phyloP scores from a whole-genome alignment of 345 rosid genomes.

The Melastoma malabathricum region DNA sequence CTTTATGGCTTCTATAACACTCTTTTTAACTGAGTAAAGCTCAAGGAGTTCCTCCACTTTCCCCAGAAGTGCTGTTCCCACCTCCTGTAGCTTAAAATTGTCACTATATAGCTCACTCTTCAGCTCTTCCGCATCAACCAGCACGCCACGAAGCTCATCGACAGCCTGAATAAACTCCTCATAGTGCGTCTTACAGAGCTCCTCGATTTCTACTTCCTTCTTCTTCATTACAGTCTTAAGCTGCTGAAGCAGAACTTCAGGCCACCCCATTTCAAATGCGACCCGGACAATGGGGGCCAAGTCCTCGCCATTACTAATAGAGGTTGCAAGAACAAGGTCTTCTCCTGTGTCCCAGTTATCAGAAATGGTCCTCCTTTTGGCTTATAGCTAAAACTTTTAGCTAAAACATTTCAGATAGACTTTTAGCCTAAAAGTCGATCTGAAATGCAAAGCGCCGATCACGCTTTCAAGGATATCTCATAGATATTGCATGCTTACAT shows the following conservation, averaged over 20 bases:
- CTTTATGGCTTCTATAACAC: constrained; percentile 68
- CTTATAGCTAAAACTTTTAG: constrained; percentile 49
- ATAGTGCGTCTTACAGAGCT: constrained; percentile 86
- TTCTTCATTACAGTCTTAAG: constrained; percentile 61
- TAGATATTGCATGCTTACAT: too few relatives aligned
- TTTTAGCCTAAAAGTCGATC: not conserved
- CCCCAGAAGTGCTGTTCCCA: constrained; percentile 56
- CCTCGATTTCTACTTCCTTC: constrained; percentile 92
- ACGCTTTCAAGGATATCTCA: too few relatives aligned
- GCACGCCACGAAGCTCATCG: constrained; percentile 94
- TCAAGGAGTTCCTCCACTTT: constrained; percentile 83
- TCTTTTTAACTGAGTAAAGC: constrained; percentile 60
- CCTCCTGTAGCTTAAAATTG: constrained; percentile 76
- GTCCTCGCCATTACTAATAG: constrained; percentile 89
- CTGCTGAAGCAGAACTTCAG: constrained; percentile 72
- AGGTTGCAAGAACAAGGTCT: constrained; percentile 69
- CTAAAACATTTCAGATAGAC: constrained; percentile 11
- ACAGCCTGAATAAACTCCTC: constrained; percentile 95
- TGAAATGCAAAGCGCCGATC: too few relatives aligned
- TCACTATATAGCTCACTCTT: constrained; percentile 80
- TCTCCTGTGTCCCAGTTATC: constrained; percentile 86
- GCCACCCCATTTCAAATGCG: constrained; percentile 74
- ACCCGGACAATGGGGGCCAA: constrained; percentile 85
- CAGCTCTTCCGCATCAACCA: constrained; percentile 88
- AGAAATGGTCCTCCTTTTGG: constrained; percentile 55